Conservation (phyloP, 2,329 filamentous ascomycete genomes). For the Hymenoscyphus infarciens region DNA sequence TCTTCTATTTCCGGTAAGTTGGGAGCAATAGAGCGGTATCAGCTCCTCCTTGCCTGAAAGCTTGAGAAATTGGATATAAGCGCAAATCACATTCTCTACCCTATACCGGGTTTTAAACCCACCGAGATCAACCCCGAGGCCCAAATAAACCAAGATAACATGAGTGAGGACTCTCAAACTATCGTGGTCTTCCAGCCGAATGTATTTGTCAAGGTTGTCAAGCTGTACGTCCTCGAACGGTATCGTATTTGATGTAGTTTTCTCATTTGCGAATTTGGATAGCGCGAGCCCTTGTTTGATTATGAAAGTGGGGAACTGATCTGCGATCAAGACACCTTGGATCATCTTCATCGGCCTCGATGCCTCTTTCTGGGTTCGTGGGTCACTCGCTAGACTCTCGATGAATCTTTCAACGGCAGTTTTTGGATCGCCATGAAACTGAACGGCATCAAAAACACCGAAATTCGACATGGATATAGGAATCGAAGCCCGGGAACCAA, state of each 20-base stretch:
- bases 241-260: conserved; percentile 42
- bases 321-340: conserved; percentile 70
- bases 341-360: conserved; percentile 67
- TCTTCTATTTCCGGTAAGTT: conserved; percentile 61
- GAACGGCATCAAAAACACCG: conserved; percentile 60
- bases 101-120: conserved; percentile 38
- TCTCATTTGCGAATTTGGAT: conserved; percentile 45
- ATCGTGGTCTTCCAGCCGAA: conserved; percentile 56
- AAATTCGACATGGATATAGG: conserved; percentile 56
- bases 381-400: conserved; percentile 54
- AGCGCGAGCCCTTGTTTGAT: conserved; percentile 56
- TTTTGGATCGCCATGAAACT: conserved; percentile 55
- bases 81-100: conserved; percentile 70
- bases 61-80: conserved; percentile 77
- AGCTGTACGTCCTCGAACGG: conserved; percentile 38
- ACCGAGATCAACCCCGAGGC: conserved; percentile 48
- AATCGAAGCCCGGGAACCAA: conserved; percentile 51
- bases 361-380: conserved; percentile 55
- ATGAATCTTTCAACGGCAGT: conserved; percentile 57
- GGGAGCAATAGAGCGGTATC: conserved; percentile 84
- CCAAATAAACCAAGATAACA: conserved; percentile 65
- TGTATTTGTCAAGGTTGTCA: conserved; percentile 45
- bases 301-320: conserved; percentile 55
- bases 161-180: conserved; percentile 68
- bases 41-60: conserved; percentile 69